These are phyloP conservation scores for Fusarium succisae DNA, from an alignment of 2,329 filamentous ascomycete species.

Conservation along the genomic window DNA sequence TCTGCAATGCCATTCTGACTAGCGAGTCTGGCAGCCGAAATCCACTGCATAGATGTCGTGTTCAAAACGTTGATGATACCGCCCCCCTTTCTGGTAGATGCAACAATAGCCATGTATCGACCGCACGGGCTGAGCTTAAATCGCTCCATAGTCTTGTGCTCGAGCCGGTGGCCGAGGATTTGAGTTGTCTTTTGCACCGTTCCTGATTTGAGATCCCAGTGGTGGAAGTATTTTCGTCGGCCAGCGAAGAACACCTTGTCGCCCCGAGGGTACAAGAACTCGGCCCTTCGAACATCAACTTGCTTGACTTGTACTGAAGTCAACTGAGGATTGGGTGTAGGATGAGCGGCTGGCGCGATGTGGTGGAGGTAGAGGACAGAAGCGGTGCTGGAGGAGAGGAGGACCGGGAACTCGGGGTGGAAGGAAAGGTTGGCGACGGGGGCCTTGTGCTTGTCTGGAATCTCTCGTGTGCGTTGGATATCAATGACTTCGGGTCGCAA, in stretches of 20 bases:
- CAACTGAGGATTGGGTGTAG: slow-evolving; percentile 85
- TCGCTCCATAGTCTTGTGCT: slow-evolving; percentile 89
- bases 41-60: slow-evolving; percentile 85
- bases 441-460: slow-evolving; percentile 80
- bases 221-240: slow-evolving; percentile 89
- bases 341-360: slow-evolving; percentile 77
- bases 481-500: slow-evolving; percentile 88
- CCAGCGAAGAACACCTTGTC: slow-evolving; percentile 89
- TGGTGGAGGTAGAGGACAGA: slow-evolving; percentile 91
- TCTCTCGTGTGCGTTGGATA: slow-evolving; percentile 88
- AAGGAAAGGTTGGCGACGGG: slow-evolving; percentile 86
- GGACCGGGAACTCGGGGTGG: slow-evolving; percentile 87
- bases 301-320: slow-evolving; percentile 88
- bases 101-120: slow-evolving; percentile 83
- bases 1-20: slow-evolving; percentile 86
- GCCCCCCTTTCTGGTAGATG: slow-evolving; percentile 83
- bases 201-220: slow-evolving; percentile 88
- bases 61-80: slow-evolving; percentile 88
- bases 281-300: slow-evolving; percentile 84
- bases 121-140: slow-evolving; percentile 91
- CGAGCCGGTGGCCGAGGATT: slow-evolving; percentile 77
- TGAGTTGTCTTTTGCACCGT: slow-evolving; percentile 83
- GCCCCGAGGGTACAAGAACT: slow-evolving; percentile 78
- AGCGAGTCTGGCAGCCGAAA: slow-evolving; percentile 82
- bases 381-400: slow-evolving; percentile 88